Evolutionary conservation across 441 rosid genomes (phyloP).

Genomic region (Populus tomentosa): DNA sequence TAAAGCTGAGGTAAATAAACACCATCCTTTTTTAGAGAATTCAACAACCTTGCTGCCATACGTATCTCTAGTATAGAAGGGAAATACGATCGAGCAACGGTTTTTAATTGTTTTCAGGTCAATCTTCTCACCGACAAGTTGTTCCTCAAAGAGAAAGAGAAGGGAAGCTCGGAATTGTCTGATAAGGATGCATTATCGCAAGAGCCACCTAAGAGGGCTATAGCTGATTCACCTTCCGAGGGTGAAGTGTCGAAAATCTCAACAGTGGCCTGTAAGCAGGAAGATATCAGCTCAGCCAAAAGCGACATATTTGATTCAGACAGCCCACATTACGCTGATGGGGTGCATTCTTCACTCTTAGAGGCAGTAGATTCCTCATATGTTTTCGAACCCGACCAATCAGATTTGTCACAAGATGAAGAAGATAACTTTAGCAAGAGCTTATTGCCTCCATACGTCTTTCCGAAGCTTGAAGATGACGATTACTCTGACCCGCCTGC

Average conservation of each 20-base stretch:
- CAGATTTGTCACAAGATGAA: conserved; percentile 59
- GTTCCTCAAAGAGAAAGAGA: conserved; percentile 28
- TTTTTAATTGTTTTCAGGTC: conserved; percentile 34
- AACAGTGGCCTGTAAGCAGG: conserved; percentile 39
- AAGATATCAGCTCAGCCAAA: conserved; percentile 46
- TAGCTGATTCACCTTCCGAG: conserved; percentile 32
- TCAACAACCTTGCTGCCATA: background rate
- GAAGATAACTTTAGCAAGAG: conserved; percentile 49
- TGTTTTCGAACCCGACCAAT: conserved; percentile 51
- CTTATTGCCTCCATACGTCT: conserved; percentile 29
- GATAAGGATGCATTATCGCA: conserved; percentile 24
- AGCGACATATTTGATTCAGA: conserved; percentile 60
- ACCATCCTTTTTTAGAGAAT: background rate
- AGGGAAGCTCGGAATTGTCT: conserved; percentile 25
- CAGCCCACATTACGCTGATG: conserved; percentile 58
- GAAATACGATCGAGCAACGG: background rate
- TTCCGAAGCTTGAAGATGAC: conserved; percentile 46
- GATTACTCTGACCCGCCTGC: conserved; percentile 41
- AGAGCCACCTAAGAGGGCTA: conserved; percentile 27
- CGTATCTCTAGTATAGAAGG: background rate
- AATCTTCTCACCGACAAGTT: conserved; percentile 40
- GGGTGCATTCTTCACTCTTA: conserved; percentile 46
- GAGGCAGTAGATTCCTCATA: conserved; percentile 56
- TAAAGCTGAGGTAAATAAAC: conserved; percentile 42
- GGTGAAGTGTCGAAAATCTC: conserved; percentile 39